Evolutionary conservation across 352 stramenopile genomes (phyloP).

Genomic region (Elongisporangium prolatum): DNA sequence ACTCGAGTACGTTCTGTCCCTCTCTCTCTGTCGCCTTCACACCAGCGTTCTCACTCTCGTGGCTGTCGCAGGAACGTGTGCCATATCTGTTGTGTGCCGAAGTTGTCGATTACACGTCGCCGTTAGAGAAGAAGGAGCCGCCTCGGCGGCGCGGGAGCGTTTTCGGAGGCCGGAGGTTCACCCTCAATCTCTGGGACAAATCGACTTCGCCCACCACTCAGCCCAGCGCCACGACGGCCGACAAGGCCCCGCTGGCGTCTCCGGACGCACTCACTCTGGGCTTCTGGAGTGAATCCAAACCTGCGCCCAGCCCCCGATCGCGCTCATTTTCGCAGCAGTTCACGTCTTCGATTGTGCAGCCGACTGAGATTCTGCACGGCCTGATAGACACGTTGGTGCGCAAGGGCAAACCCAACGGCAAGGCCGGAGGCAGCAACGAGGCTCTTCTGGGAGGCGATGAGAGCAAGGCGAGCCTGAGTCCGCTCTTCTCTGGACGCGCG

Average conservation of each 20-base stretch:
- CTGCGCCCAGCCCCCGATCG: constrained; percentile 45
- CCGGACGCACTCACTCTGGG: constrained; percentile 60
- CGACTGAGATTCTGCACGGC: constrained; percentile 58
- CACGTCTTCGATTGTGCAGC: constrained; percentile 59
- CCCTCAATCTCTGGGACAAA: constrained; percentile 59
- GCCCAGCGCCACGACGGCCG: constrained; percentile 18
- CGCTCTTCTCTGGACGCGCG: constrained; percentile 14
- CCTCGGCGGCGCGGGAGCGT: constrained; percentile 38
- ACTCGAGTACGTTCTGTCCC: constrained; percentile 30
- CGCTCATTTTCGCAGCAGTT: constrained; percentile 76
- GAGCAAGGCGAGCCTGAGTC: constrained; percentile 2
- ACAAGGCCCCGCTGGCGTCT: constrained; percentile 40
- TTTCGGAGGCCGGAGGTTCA: constrained; percentile 55
- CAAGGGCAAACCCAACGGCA: constrained; percentile 38
- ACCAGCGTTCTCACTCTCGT: not conserved
- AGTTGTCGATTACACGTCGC: constrained; percentile 60
- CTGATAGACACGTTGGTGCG: constrained; percentile 67
- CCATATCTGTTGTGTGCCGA: constrained; percentile 75
- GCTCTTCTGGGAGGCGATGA: constrained; percentile 25
- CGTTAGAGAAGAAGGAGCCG: constrained; percentile 29
- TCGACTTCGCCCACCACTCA: constrained; percentile 29
- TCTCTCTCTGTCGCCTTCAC: constrained; percentile 1
- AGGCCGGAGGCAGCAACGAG: constrained; percentile 26
- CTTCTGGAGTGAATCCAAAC: constrained; percentile 81
- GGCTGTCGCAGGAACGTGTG: constrained; percentile 50